Evolutionary conservation across 2,329 filamentous ascomycete genomes (phyloP).

Genomic region (Aspergillus fumigatiaffinis): DNA sequence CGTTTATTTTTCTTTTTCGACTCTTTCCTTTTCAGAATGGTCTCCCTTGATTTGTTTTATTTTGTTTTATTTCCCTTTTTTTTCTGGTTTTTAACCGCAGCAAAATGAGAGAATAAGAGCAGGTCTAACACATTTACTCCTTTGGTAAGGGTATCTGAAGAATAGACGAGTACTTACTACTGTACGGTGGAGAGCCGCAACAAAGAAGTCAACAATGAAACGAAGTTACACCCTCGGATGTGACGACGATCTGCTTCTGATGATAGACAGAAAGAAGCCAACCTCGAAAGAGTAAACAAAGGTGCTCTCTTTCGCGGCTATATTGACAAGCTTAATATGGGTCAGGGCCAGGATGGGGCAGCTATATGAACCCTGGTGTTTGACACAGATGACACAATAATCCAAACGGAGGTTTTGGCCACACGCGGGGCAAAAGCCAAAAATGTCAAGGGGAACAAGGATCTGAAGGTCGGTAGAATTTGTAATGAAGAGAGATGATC

Average conservation of each 20-base stretch:
- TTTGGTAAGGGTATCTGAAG: constrained; percentile 8
- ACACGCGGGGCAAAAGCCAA: neutral
- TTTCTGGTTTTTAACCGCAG: neutral
- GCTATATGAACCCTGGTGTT: neutral
- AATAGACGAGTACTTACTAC: neutral
- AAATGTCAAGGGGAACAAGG: neutral
- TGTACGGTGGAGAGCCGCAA: constrained; percentile 7
- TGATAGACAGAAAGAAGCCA: neutral
- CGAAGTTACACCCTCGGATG: neutral
- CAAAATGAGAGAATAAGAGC: neutral
- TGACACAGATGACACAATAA: constrained; percentile 3
- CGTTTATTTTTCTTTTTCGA: neutral
- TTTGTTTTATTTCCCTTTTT: constrained; percentile 4
- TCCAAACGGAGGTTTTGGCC: constrained; percentile 1
- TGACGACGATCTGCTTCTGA: neutral
- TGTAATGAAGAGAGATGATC: neutral
- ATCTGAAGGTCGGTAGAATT: neutral
- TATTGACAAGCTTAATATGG: constrained; percentile 1
- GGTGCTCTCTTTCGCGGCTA: neutral
- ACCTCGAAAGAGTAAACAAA: neutral
- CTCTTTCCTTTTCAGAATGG: constrained; percentile 1
- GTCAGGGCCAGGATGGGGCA: neutral
- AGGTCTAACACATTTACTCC: constrained; percentile 8
- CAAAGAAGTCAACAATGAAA: neutral
- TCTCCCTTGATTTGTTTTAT: constrained; percentile 6